Conservation (phyloP, 768 basidiomycete species). For the Tylopilus vinaceipallidus region DNA sequence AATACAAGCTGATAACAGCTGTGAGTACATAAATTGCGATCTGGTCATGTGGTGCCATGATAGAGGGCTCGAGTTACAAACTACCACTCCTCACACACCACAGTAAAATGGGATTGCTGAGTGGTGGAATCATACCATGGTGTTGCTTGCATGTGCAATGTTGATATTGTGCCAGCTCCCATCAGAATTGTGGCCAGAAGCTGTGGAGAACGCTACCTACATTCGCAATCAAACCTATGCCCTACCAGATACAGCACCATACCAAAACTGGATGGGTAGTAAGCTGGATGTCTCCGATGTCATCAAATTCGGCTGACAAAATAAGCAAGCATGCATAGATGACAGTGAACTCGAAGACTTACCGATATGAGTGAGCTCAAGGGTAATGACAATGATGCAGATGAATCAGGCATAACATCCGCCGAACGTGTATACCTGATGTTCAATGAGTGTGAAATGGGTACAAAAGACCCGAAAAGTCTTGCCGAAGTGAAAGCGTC, state of each 20-base stretch:
- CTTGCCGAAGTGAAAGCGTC: too few relatives aligned
- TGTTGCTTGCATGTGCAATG: constrained; percentile 34
- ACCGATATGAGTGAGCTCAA: too few relatives aligned
- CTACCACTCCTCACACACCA: constrained; percentile 35
- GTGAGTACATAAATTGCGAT: constrained; percentile 28
- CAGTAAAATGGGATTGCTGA: constrained; percentile 39
- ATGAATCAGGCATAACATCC: too few relatives aligned
- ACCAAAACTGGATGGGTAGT: constrained; percentile 12
- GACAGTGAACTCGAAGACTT: too few relatives aligned
- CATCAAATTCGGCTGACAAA: too few relatives aligned
- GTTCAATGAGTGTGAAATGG: too few relatives aligned
- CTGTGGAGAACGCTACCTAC: constrained; percentile 25
- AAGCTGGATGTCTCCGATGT: too few relatives aligned
- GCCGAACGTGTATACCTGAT: too few relatives aligned
- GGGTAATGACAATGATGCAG: too few relatives aligned
- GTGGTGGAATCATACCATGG: constrained; percentile 31
- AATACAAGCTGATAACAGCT: constrained; percentile 31
- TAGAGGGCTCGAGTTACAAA: constrained; percentile 32
- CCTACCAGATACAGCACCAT: neutral
- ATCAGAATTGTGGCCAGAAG: constrained; percentile 30
- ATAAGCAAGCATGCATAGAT: too few relatives aligned
- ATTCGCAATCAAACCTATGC: constrained; percentile 20
- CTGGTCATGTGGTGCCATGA: constrained; percentile 19
- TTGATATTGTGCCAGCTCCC: constrained; percentile 24
- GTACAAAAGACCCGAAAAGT: too few relatives aligned